Evolutionary conservation across 163 green algal species (phyloP).

Genomic region (Trebouxia gelatinosa): DNA sequence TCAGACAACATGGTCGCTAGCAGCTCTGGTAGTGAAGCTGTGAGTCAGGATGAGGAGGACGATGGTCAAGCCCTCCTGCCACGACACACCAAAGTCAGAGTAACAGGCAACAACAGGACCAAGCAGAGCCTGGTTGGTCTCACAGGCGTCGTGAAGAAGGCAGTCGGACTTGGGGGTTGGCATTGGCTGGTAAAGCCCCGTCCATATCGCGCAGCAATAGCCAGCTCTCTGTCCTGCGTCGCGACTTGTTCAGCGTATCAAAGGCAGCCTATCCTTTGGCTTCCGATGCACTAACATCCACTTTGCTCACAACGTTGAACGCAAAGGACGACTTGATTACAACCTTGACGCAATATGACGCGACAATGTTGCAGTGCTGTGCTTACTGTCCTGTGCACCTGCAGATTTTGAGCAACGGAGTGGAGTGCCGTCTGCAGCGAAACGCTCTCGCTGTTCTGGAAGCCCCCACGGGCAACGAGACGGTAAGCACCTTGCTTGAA

Average conservation of each 20-base stretch:
- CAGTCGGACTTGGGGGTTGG: conserved; percentile 70
- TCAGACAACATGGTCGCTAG: neutral
- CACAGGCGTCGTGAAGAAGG: conserved; percentile 54
- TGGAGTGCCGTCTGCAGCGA: conserved; percentile 64
- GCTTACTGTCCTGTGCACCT: too few species aligned
- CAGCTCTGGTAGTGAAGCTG: conserved; percentile 17
- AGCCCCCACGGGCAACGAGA: conserved; percentile 49
- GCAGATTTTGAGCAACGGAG: conserved; percentile 47
- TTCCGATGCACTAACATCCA: too few species aligned
- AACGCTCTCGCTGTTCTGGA: conserved; percentile 60
- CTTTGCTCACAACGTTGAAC: too few species aligned
- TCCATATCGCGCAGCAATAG: too few species aligned
- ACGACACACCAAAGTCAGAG: conserved; percentile 36
- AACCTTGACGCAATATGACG: too few species aligned
- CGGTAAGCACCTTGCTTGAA: conserved; percentile 8
- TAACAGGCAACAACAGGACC: conserved; percentile 65
- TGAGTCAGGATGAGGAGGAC: conserved; percentile 15
- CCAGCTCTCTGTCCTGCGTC: too few species aligned
- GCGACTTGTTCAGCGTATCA: too few species aligned
- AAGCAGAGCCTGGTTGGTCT: conserved; percentile 50
- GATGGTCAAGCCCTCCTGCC: conserved; percentile 35
- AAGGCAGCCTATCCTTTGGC: too few species aligned
- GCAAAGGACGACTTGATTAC: too few species aligned
- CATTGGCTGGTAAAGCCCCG: conserved; percentile 46
- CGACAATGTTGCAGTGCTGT: too few species aligned